Conservation (phyloP, 2,329 filamentous ascomycete species). For the Pseudogymnoascus sp. region DNA sequence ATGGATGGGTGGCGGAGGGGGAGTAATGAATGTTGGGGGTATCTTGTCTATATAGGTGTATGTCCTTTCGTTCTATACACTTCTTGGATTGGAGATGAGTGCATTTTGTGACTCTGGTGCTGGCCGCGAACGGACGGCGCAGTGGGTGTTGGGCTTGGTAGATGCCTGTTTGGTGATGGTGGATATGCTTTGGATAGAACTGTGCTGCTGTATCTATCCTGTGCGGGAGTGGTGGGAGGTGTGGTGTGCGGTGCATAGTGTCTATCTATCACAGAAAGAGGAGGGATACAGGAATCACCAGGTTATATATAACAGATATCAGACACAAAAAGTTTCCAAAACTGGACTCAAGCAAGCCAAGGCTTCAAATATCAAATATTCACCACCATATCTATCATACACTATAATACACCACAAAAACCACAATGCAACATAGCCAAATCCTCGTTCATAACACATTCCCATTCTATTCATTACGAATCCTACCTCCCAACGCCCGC, state of each 20-base stretch:
- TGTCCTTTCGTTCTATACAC: not conserved
- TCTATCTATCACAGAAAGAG: not conserved
- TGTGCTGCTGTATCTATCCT: no score
- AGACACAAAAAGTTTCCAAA: not conserved
- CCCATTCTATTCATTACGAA: not conserved
- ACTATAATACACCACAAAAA: not conserved
- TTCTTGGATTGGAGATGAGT: not conserved
- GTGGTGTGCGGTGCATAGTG: not conserved
- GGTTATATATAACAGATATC: not conserved
- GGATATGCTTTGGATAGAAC: not conserved
- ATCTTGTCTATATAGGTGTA: slow-evolving; percentile 6
- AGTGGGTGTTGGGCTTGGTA: not conserved
- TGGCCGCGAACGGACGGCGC: no score
- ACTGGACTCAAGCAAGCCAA: not conserved
- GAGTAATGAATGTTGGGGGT: not conserved
- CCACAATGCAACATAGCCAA: not conserved
- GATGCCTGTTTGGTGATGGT: not conserved
- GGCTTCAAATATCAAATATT: not conserved
- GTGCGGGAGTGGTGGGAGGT: not conserved
- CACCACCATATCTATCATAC: not conserved
- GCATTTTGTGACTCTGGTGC: no score
- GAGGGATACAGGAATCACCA: not conserved
- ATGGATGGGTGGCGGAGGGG: not conserved
- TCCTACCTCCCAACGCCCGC: not conserved
- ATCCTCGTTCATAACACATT: not conserved